Evolutionary conservation across 2,329 filamentous ascomycete genomes (phyloP).

Genomic region (Penicillium sp.): DNA sequence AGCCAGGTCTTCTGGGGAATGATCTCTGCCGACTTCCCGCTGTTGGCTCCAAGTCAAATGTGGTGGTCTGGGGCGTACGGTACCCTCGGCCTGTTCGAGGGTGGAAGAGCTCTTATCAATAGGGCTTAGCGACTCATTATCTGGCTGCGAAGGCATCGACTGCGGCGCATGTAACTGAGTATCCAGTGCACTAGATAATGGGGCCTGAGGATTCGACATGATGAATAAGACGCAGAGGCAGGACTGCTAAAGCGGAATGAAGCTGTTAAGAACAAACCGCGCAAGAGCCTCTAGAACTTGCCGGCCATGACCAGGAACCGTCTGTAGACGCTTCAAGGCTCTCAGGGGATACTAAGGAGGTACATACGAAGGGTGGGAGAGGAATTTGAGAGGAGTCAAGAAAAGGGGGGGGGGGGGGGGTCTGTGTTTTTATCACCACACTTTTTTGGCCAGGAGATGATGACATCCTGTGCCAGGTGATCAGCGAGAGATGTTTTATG

Average conservation of each 20-base stretch:
- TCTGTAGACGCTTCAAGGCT: background rate
- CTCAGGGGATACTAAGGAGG: background rate
- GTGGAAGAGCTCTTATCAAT: conserved; percentile 8
- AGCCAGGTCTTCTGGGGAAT: conserved; percentile 2
- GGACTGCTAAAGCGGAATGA: background rate
- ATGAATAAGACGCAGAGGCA: background rate
- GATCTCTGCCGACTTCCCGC: conserved; percentile 7
- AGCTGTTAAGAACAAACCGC: conserved; percentile 8
- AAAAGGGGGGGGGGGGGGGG: conserved; percentile 4
- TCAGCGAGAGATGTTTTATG: conserved; percentile 10
- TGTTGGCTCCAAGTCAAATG: conserved; percentile 14
- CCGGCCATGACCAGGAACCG: conserved; percentile 16
- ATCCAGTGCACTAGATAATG: background rate
- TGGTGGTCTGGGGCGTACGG: conserved; percentile 17
- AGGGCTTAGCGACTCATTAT: background rate
- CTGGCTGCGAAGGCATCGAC: conserved; percentile 2
- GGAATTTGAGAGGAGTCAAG: background rate
- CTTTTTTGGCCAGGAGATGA: conserved; percentile 16
- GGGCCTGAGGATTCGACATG: conserved; percentile 10
- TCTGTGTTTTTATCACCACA: conserved; percentile 3
- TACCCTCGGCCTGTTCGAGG: conserved; percentile 5
- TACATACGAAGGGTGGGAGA: background rate
- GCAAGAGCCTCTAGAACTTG: conserved; percentile 10
- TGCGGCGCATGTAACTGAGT: background rate
- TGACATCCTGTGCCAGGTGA: conserved; percentile 25